phyloP scores from a whole-genome alignment of 805 yeast species.

The Kuraishia cidri region DNA sequence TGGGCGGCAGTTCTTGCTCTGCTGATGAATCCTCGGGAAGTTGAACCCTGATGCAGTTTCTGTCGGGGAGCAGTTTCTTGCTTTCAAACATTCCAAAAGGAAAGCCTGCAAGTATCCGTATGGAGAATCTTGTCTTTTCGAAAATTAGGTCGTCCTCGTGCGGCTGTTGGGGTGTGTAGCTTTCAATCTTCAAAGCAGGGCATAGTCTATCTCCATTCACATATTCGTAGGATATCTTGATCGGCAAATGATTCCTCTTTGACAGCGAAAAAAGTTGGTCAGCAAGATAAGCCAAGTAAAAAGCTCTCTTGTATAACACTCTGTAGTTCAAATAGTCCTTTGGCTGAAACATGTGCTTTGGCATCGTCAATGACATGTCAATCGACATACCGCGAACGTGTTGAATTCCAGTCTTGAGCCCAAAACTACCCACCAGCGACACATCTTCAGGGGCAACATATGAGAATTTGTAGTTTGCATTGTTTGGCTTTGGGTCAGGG shows the following conservation, averaged over 20 bases:
- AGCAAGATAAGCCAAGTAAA: slow-evolving; percentile 74
- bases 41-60: slow-evolving; percentile 75
- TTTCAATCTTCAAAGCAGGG: slow-evolving; percentile 63
- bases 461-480: slow-evolving; percentile 62
- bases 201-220: slow-evolving; percentile 70
- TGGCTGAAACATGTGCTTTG: slow-evolving; percentile 60
- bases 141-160: slow-evolving; percentile 46
- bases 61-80: slow-evolving; percentile 70
- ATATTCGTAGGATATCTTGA: slow-evolving; percentile 54
- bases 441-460: slow-evolving; percentile 66
- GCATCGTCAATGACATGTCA: slow-evolving; percentile 82
- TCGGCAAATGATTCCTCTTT: slow-evolving; percentile 46
- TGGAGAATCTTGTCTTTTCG: slow-evolving; percentile 58
- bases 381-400: slow-evolving; percentile 54
- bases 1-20: slow-evolving; percentile 36
- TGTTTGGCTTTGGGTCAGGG: slow-evolving; percentile 79
- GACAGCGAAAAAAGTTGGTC: slow-evolving; percentile 48
- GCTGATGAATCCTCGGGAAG: slow-evolving; percentile 18
- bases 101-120: slow-evolving; percentile 67
- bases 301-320: slow-evolving; percentile 83
- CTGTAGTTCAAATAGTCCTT: slow-evolving; percentile 90
- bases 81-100: slow-evolving; percentile 64
- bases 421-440: slow-evolving; percentile 82
- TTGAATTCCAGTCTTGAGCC: slow-evolving; percentile 72
- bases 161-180: slow-evolving; percentile 31